Conservation (phyloP, 495 filamentous ascomycete species). For the Neurospora tetraspora region DNA sequence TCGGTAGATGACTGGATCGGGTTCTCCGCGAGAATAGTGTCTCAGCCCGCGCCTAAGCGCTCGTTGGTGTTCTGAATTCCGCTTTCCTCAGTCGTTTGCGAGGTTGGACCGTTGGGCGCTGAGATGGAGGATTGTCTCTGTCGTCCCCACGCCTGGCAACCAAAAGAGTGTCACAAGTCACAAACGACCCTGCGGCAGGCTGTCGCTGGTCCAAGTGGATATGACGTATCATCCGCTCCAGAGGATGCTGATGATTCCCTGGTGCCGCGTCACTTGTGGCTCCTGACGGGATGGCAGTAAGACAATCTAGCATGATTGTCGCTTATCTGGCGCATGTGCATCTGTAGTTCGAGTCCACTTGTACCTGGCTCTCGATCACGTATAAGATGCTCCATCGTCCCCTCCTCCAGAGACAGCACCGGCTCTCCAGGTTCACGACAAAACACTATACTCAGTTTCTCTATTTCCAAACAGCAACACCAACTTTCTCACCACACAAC, state of each 20-base stretch:
- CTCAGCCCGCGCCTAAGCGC: background rate
- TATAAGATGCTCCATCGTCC: background rate
- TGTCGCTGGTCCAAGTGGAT: background rate
- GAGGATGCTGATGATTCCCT: background rate
- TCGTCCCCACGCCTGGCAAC: background rate
- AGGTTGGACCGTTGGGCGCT: too few species aligned
- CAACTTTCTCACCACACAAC: background rate
- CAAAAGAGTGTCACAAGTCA: background rate
- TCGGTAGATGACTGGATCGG: background rate
- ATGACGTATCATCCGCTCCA: background rate
- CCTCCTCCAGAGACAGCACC: background rate
- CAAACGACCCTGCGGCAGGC: too few species aligned
- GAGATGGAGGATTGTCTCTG: background rate
- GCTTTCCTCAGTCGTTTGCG: background rate
- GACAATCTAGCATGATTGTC: background rate
- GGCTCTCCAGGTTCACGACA: background rate
- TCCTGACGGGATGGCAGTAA: background rate
- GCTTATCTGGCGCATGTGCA: background rate
- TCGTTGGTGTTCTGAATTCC: background rate
- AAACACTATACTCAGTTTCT: background rate
- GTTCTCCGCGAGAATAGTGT: background rate
- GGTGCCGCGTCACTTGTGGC: background rate
- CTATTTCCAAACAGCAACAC: background rate
- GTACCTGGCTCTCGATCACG: background rate
- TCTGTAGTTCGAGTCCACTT: background rate